Evolutionary conservation across 2,329 filamentous ascomycete genomes (phyloP).

Genomic region (Exserohilum turcica): DNA sequence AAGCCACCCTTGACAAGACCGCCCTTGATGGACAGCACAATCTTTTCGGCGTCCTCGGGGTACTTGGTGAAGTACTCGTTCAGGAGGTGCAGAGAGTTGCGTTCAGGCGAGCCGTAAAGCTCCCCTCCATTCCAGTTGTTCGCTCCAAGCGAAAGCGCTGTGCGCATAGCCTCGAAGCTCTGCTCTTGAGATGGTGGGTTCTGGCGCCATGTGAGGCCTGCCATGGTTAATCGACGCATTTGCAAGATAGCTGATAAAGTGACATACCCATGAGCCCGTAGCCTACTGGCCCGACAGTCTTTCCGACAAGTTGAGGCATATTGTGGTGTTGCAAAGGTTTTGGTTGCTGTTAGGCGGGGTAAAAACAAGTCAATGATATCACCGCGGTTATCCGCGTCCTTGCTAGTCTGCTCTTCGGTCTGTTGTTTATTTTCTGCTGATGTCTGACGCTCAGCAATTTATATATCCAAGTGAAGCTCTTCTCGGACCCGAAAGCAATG

Average conservation of each 20-base stretch:
- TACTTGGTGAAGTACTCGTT: conserved; percentile 59
- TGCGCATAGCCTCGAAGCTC: conserved; percentile 53
- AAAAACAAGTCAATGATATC: conserved; percentile 6
- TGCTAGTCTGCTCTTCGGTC: background rate
- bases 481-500: conserved; percentile 7
- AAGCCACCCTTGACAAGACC: conserved; percentile 45
- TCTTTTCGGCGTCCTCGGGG: conserved; percentile 56
- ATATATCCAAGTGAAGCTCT: background rate
- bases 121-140: conserved; percentile 59
- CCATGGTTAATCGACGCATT: conserved; percentile 11
- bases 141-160: conserved; percentile 49
- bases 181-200: conserved; percentile 45
- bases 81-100: conserved; percentile 56
- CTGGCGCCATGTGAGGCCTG: conserved; percentile 54
- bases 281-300: conserved; percentile 50
- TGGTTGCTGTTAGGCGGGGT: conserved; percentile 5
- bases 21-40: conserved; percentile 60
- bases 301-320: conserved; percentile 46
- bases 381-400: background rate
- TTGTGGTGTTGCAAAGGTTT: conserved; percentile 7
- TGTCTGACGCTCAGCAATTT: background rate
- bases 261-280: conserved; percentile 55
- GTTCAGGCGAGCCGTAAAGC: conserved; percentile 54
- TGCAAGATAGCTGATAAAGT: background rate
- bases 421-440: background rate